Conservation (phyloP, 345 rosid species). For the Jatropha curcas region DNA sequence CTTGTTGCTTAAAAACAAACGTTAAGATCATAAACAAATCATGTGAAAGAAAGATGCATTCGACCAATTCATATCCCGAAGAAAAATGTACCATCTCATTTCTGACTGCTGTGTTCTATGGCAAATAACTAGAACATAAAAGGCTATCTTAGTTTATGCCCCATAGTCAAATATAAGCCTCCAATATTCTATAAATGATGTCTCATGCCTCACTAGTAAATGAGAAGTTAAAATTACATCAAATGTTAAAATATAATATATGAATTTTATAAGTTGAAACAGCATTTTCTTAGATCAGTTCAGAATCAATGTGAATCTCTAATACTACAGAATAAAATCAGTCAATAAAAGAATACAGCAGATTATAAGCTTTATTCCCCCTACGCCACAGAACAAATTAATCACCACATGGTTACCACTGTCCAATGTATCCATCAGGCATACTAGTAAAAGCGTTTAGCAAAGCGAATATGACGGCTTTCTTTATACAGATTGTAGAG, state of each 20-base stretch:
- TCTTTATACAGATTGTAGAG: neutral
- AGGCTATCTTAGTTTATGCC: neutral
- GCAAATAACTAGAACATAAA: constrained; percentile 5
- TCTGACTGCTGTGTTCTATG: neutral
- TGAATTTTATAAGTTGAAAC: neutral
- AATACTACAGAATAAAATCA: too few species aligned
- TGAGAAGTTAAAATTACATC: neutral
- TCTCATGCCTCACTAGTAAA: neutral
- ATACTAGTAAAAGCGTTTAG: too few species aligned
- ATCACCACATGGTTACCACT: too few species aligned
- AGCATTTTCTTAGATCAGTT: neutral
- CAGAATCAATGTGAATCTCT: neutral
- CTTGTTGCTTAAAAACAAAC: neutral
- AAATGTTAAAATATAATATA: neutral
- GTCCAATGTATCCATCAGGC: too few species aligned
- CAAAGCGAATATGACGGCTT: neutral
- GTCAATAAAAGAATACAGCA: neutral
- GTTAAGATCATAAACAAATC: constrained; percentile 1
- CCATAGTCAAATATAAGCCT: neutral
- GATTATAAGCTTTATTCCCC: too few species aligned
- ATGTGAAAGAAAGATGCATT: neutral
- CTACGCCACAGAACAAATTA: too few species aligned
- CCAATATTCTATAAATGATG: neutral
- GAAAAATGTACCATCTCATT: neutral
- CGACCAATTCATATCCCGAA: neutral